Percentiles rank a stretch among this genome's conserved stretches.
Evolutionary conservation across 345 rosid species (phyloP).

Genomic region (Gossypium raimondii): DNA sequence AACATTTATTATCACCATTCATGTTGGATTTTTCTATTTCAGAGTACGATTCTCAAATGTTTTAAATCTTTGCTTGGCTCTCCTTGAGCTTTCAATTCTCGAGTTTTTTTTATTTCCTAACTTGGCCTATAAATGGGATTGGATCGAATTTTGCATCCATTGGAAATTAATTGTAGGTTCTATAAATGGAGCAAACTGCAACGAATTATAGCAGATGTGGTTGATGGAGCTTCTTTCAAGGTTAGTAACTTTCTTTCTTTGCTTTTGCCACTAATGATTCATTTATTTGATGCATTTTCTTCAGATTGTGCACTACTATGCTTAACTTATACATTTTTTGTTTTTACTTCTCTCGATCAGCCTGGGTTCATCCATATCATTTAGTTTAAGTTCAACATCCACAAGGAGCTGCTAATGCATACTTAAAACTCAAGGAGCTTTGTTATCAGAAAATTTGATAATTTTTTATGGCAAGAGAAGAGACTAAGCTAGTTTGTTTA

Average conservation of each 20-base stretch:
- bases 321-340: neutral
- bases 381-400: slow-evolving; percentile 29
- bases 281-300: neutral
- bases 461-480: too few species aligned
- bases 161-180: slow-evolving; percentile 34
- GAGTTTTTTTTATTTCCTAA: neutral
- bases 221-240: slow-evolving; percentile 77
- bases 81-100: neutral
- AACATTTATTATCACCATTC: neutral
- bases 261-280: neutral
- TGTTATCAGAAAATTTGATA: too few species aligned
- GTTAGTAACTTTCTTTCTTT: slow-evolving; percentile 19
- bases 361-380: slow-evolving; percentile 63
- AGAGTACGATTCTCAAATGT: neutral
- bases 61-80: neutral
- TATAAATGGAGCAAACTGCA: slow-evolving; percentile 65
- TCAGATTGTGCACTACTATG: neutral
- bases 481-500: too few species aligned
- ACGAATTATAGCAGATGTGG: slow-evolving; percentile 58
- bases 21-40: neutral
- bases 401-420: neutral
- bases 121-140: neutral
- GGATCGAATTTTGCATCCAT: neutral
- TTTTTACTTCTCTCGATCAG: slow-evolving; percentile 20
- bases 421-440: too few species aligned